phyloP scores from a whole-genome alignment of 441 rosid species.

The Jatropha podagrica region DNA sequence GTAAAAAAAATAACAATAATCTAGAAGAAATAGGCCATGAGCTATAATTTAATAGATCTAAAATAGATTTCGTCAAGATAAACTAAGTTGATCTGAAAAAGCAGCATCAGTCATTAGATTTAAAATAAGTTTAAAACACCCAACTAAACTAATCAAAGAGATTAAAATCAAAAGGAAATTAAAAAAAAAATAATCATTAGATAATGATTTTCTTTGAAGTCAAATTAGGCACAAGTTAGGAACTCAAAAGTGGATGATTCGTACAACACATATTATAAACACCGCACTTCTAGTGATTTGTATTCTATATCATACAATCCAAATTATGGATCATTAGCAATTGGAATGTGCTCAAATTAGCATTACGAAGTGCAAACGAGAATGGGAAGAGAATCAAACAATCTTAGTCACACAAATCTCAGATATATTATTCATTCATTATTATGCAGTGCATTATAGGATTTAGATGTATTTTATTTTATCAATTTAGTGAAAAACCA shows the following conservation, averaged over 20 bases:
- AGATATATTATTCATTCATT: too few relatives aligned
- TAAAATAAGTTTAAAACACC: not conserved
- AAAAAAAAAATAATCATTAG: not conserved
- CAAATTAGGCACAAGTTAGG: not conserved
- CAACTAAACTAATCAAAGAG: not conserved
- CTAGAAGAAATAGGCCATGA: not conserved
- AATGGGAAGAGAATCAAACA: too few relatives aligned
- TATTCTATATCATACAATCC: not conserved
- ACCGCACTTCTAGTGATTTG: not conserved
- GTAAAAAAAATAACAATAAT: not conserved
- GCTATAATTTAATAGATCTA: not conserved
- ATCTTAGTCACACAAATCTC: not conserved
- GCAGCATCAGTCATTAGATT: not conserved
- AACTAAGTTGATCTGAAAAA: not conserved
- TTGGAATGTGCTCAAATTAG: not conserved
- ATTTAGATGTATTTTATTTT: too few relatives aligned
- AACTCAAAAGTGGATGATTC: not conserved
- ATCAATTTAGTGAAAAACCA: too few relatives aligned
- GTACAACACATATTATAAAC: not conserved
- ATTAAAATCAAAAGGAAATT: not conserved
- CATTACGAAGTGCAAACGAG: not conserved
- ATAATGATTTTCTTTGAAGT: not conserved
- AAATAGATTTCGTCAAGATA: not conserved
- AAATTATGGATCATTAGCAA: not conserved
- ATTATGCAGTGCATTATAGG: not conserved